Percentiles rank a stretch among this genome's conserved stretches.
These are phyloP conservation scores for Rostrohypoxylon terebratum DNA, from an alignment of 495 filamentous ascomycete genomes.

Conservation along the genomic window DNA sequence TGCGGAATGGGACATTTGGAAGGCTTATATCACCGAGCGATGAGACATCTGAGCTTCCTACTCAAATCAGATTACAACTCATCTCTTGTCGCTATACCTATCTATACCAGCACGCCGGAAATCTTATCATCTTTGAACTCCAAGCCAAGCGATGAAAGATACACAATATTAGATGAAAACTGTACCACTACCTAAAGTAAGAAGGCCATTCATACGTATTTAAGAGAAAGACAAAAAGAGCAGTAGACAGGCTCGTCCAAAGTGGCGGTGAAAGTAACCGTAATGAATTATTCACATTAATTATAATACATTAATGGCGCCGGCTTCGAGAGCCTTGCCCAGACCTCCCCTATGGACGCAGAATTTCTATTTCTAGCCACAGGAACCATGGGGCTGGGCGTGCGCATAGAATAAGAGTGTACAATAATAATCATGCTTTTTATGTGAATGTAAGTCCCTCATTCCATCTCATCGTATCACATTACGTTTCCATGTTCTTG, in stretches of 20 bases:
- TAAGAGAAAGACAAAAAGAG: background rate
- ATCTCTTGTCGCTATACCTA: background rate
- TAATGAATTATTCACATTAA: conserved; percentile 34
- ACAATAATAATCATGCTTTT: conserved; percentile 26
- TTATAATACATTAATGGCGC: conserved; percentile 29
- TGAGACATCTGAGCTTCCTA: no score
- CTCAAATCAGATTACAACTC: conserved; percentile 4
- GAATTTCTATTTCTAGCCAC: background rate
- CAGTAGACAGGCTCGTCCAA: background rate
- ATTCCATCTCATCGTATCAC: conserved; percentile 12
- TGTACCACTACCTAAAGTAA: background rate
- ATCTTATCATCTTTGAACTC: background rate
- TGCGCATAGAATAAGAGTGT: conserved; percentile 19
- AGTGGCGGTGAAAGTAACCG: background rate
- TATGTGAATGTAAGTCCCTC: conserved; percentile 10
- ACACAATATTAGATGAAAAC: background rate
- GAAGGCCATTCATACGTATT: background rate
- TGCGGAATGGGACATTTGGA: background rate
- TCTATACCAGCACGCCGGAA: background rate
- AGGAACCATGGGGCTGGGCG: background rate
- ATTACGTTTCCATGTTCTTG: background rate
- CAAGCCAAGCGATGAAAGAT: background rate
- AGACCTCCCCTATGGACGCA: background rate
- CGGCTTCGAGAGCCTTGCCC: background rate
- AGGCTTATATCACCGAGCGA: conserved; percentile 17